Base-by-base conservation (phyloP, 371 early-diverging fungal species). In the Encephalitozoon cuniculi region DNA sequence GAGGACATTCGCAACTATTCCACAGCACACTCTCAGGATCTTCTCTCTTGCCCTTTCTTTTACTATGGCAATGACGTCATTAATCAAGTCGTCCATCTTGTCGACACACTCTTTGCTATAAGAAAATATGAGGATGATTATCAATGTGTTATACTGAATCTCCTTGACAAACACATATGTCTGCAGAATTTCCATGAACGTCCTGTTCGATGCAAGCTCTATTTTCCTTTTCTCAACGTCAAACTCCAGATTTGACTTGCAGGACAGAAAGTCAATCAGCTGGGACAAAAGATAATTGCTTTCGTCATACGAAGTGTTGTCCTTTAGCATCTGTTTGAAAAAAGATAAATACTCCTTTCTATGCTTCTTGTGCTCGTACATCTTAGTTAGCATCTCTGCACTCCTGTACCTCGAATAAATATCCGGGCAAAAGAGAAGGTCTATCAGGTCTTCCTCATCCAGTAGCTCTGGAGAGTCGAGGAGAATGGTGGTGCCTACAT, bases 111-210 rank as follows among this genome's bases (percentile, higher is more conserved):
- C n/a, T 7, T 43, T 23, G 23, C 68, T 74, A 46, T 80, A 82
- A 21, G 83, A 75, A 0, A 78, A 72, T 46, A 82, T 72, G 74
- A 77, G 80, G 6, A 79, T 39, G 21, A 82, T 55, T 23, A 76
- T 37, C 8, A 82, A 65, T 2, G 71, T 71, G 34, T 80, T 74
- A 51, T 82, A 82, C 68, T 82, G 80, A 18, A 77, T 40, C 76
- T 75, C 74, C 64, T 68, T 64, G 23, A 78, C 64, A 26, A 32
- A 54, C 37, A 77, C 74, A 30, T 71, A 78, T 5, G 59, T 55
- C 0, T 73, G 26, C 6, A 82, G 37, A 21, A 66, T 68, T 5
- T 41, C 41, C 26, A 79, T 68, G n/a, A 79, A 51, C 26, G 40
- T 75, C 46, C 52, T 59, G 53, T 77, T 73, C 0, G 55, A 44